Evolutionary conservation across 306 rosid species (phyloP).

Genomic region (Cyamopsis tetragonoloba): DNA sequence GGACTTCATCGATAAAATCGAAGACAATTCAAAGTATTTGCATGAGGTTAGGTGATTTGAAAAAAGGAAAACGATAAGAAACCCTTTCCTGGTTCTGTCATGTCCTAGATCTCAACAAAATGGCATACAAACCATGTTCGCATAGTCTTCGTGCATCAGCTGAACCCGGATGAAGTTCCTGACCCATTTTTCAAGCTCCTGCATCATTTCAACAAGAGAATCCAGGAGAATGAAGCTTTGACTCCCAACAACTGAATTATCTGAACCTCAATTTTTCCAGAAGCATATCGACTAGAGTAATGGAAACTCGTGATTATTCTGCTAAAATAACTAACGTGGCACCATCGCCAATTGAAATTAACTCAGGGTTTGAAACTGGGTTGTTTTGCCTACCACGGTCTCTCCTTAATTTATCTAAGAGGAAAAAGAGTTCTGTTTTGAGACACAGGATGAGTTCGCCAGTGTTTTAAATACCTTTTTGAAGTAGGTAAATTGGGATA

Average conservation of each 20-base stretch:
- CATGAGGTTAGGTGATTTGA: too few relatives aligned
- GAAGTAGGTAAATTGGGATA: conserved; percentile 64
- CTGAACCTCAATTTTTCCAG: conserved; percentile 68
- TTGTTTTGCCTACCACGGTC: conserved; percentile 42
- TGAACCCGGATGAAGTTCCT: too few relatives aligned
- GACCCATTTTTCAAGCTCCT: too few relatives aligned
- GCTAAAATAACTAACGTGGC: conserved; percentile 91
- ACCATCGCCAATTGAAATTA: conserved; percentile 59
- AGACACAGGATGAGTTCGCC: conserved; percentile 65
- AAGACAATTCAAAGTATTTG: too few relatives aligned
- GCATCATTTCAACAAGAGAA: conserved; percentile 60
- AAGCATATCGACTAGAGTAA: conserved; percentile 49
- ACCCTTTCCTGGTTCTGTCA: too few relatives aligned
- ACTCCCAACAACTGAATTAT: conserved; percentile 78
- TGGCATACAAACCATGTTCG: too few relatives aligned
- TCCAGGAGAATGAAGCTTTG: conserved; percentile 84
- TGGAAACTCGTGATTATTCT: conserved; percentile 63
- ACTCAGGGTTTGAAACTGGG: conserved; percentile 72
- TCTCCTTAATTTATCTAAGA: conserved; percentile 89
- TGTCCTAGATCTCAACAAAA: too few relatives aligned
- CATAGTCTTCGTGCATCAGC: too few relatives aligned
- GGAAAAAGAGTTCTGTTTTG: conserved; percentile 60
- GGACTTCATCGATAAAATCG: too few relatives aligned
- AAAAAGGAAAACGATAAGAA: too few relatives aligned
- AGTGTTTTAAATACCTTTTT: conserved; percentile 68